phyloP scores from a whole-genome alignment of 2,329 filamentous ascomycete species.

The Hysterium pulicare region DNA sequence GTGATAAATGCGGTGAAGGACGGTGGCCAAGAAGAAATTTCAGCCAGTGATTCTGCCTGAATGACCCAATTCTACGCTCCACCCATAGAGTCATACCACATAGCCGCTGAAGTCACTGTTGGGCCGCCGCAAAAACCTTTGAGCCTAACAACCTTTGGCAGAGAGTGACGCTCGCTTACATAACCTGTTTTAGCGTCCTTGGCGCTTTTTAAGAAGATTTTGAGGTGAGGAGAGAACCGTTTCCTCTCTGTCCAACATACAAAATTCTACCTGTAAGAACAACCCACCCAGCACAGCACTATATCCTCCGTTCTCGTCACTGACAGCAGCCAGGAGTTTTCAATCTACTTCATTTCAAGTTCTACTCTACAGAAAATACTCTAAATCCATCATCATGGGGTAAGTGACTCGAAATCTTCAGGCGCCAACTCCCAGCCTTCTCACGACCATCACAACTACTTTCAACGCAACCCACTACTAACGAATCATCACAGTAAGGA shows the following conservation, averaged over 20 bases:
- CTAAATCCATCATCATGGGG: constrained; percentile 58
- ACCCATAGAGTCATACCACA: not conserved
- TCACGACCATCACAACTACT: constrained; percentile 10
- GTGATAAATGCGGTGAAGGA: not conserved
- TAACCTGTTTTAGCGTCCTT: constrained; percentile 1
- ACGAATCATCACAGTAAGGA: constrained; percentile 66
- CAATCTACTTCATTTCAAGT: constrained; percentile 32
- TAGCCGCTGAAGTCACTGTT: not conserved
- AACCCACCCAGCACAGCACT: not conserved
- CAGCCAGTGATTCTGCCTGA: constrained; percentile 1
- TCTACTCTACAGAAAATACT: constrained; percentile 21
- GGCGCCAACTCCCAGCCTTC: constrained; percentile 4
- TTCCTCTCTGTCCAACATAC: constrained; percentile 1
- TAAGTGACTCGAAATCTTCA: constrained; percentile 41
- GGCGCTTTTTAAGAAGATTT: not conserved
- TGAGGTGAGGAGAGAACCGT: not conserved
- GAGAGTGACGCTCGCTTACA: constrained; percentile 1
- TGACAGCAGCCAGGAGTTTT: constrained; percentile 7
- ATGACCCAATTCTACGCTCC: not conserved
- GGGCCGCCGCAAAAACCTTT: not conserved
- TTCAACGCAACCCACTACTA: constrained; percentile 13
- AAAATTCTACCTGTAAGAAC: constrained; percentile 4
- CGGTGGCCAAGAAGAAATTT: not conserved
- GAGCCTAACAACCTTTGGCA: not conserved
- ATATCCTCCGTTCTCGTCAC: not conserved